Base-by-base conservation (phyloP, 371 early-diverging fungal species). In the Batkoa obscura region DNA sequence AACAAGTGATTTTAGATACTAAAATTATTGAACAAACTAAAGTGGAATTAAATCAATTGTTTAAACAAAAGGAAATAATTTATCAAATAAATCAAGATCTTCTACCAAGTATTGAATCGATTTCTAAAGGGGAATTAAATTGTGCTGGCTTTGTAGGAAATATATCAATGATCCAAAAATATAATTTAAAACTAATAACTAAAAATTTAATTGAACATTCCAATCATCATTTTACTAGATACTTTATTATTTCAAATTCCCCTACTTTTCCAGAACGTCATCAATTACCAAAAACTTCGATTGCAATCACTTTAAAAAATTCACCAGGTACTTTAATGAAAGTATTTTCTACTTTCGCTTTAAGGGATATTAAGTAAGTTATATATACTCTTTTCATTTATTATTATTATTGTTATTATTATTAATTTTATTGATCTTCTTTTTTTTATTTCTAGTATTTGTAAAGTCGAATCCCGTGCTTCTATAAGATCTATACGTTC, bases 401-500 rank as follows among this genome's bases (percentile, higher is more conserved):
- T 4, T 46, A 35, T 32, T 13, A 23, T 23, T 23, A 23, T 23
- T 23, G 23, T 23, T 23, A 23, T 23, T 23, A 23, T 23, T 23
- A 23, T 23, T 23, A 23, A 23, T 23, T 23, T 23, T 23, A 23
- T 23, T 23, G 23, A 23, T 23, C 23, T 23, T 23, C 23, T 23
- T 23, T 23, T 23, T 37, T 4, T 2, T 5, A 17, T 37, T 50
- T 33, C 6, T 39, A 57, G 50, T 32, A 42, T 57, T 3, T 49
- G 12, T 32, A 57, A 57, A 43, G 33, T 57, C 10, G 57, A 57
- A 57, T 57, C 57, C 30, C n/a, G 57, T 6, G 43, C 57, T 31
- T 30, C 35, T n/a, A 35, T 39, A 4, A 13, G 57, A 9, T 39
- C 57, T 10, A 37, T 57, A 13, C 37, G 49, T 13, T 15, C 34